Evolutionary conservation across 495 filamentous ascomycete species (phyloP).

Genomic region (Aspergillus nidulans): DNA sequence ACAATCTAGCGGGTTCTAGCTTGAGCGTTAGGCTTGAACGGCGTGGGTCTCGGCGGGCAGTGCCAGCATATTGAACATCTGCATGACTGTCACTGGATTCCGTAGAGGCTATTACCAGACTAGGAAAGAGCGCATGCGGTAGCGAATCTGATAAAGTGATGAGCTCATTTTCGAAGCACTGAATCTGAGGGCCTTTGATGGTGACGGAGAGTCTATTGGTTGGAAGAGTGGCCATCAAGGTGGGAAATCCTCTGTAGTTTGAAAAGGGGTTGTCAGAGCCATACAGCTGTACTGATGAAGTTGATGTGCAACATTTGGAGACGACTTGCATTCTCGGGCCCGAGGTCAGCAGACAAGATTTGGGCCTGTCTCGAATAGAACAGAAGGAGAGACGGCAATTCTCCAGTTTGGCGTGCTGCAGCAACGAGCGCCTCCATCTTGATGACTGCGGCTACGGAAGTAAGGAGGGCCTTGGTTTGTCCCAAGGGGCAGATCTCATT

Average conservation of each 20-base stretch:
- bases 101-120: neutral
- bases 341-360: neutral
- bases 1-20: slow-evolving; percentile 27
- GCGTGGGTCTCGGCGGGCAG: slow-evolving; percentile 8
- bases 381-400: slow-evolving; percentile 1
- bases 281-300: neutral
- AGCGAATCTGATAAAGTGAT: neutral
- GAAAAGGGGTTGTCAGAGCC: neutral
- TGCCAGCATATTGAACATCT: neutral
- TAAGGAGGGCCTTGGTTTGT: slow-evolving; percentile 3
- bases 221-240: neutral
- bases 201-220: neutral
- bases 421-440: neutral
- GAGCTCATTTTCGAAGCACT: slow-evolving; percentile 1
- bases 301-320: neutral
- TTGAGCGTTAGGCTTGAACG: slow-evolving; percentile 19
- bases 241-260: neutral
- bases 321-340: neutral
- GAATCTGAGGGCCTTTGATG: neutral
- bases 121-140: neutral
- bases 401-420: slow-evolving; percentile 5
- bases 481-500: slow-evolving; percentile 14
- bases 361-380: slow-evolving; percentile 1
- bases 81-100: slow-evolving; percentile 11
- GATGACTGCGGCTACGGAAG: slow-evolving; percentile 9